Percentiles rank a stretch among this genome's conserved stretches.
phyloP scores from a whole-genome alignment of 305 asterid species.

The Solanum aculeatissimum region DNA sequence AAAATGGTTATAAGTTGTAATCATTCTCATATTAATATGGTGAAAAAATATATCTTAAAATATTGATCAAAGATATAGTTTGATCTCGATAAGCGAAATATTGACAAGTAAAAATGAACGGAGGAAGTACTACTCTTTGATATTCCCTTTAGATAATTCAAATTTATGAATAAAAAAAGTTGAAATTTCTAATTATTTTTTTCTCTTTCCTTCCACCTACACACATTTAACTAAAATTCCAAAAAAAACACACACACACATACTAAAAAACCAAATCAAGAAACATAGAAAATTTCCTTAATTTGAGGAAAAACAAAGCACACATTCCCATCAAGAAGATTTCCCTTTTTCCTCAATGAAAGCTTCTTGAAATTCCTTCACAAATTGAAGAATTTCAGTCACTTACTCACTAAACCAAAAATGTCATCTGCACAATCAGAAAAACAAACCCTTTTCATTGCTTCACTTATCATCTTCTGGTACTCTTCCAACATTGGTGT shows the following conservation, averaged over 20 bases:
- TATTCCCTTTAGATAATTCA: neutral
- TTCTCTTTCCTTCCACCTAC: neutral
- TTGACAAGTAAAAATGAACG: too few relatives aligned
- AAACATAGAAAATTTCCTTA: neutral
- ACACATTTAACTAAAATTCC: neutral
- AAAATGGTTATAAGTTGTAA: too few relatives aligned
- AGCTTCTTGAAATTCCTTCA: neutral
- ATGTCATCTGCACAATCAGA: conserved; percentile 19
- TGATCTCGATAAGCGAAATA: too few relatives aligned
- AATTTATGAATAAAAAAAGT: neutral
- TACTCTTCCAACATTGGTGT: conserved; percentile 90
- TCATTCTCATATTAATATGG: too few relatives aligned
- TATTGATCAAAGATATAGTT: too few relatives aligned
- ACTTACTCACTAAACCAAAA: neutral
- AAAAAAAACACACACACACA: neutral
- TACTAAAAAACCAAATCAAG: neutral
- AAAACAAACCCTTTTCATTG: conserved; percentile 41
- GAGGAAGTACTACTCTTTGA: too few relatives aligned
- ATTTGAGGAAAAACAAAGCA: neutral
- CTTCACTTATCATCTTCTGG: conserved; percentile 55
- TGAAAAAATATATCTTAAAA: too few relatives aligned
- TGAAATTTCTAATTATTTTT: neutral
- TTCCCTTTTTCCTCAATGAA: neutral
- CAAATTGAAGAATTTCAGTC: neutral
- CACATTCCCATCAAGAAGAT: neutral